Evolutionary conservation across 148 eudicot species (phyloP).

Genomic region (Vaccinium darrowii): DNA sequence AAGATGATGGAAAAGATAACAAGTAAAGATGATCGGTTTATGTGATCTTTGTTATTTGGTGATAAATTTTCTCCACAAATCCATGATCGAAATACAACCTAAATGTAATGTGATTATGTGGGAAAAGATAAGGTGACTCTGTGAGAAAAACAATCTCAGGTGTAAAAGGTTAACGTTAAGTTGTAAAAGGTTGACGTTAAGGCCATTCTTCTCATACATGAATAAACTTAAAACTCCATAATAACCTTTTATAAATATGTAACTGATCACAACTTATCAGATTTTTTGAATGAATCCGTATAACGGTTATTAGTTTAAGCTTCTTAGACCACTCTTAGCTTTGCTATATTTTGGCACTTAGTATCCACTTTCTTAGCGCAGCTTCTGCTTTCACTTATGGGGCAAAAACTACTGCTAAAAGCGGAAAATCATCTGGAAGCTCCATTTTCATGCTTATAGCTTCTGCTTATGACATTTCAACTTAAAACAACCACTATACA

Average conservation of each 20-base stretch:
- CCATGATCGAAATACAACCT: background rate
- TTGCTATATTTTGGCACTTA: background rate
- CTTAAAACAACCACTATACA: conserved; percentile 19
- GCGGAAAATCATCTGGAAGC: background rate
- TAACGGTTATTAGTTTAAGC: background rate
- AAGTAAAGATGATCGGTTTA: background rate
- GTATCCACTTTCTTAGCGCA: background rate
- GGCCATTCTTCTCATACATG: background rate
- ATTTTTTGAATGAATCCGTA: background rate
- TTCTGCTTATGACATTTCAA: background rate
- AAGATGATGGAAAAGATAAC: background rate
- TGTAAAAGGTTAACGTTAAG: background rate
- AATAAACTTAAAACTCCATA: background rate
- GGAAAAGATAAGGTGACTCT: no score
- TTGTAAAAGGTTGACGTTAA: no score
- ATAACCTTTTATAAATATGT: background rate
- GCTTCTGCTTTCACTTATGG: background rate
- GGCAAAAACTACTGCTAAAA: background rate
- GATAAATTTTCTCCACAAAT: background rate
- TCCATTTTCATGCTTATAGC: background rate
- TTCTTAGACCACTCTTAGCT: background rate
- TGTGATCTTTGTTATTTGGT: background rate
- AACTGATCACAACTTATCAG: background rate
- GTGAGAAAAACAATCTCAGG: background rate
- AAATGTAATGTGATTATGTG: background rate